Percentiles rank a stretch among this genome's conserved stretches.
Evolutionary conservation across 192 early-diverging fungal genomes (phyloP).

Genomic region (Podila horticola): DNA sequence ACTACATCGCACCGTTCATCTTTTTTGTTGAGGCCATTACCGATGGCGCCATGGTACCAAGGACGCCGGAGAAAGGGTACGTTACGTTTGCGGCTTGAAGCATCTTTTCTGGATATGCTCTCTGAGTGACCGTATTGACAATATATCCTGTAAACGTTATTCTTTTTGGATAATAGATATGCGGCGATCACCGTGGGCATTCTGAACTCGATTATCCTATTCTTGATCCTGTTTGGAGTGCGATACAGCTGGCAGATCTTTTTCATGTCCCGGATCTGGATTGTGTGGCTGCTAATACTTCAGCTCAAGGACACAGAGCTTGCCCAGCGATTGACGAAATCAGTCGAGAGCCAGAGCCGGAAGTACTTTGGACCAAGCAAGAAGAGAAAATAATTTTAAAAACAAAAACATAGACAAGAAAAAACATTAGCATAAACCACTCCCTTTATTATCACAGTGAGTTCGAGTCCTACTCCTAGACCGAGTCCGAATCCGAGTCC

Average conservation of each 20-base stretch:
- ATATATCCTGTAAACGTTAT: slow-evolving; percentile 54
- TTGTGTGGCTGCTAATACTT: slow-evolving; percentile 51
- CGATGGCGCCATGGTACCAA: slow-evolving; percentile 64
- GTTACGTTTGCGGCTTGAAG: slow-evolving; percentile 51
- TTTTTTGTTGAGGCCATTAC: slow-evolving; percentile 66
- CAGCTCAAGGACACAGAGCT: slow-evolving; percentile 40
- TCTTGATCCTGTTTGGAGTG: slow-evolving; percentile 68
- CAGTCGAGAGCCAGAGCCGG: slow-evolving; percentile 8
- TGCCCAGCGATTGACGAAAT: slow-evolving; percentile 3
- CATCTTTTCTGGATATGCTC: slow-evolving; percentile 39
- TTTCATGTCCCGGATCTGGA: slow-evolving; percentile 61
- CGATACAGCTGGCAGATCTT: slow-evolving; percentile 72
- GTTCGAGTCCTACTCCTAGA: background rate
- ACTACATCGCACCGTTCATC: slow-evolving; percentile 68
- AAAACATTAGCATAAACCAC: background rate
- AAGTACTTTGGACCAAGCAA: slow-evolving; percentile 19
- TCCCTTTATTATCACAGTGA: background rate
- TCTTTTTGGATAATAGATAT: slow-evolving; percentile 51
- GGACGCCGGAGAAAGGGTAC: slow-evolving; percentile 57
- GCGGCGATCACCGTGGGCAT: slow-evolving; percentile 33
- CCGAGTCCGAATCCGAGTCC: background rate
- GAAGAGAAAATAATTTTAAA: slow-evolving; percentile 29
- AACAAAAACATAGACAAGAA: background rate
- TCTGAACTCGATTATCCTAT: slow-evolving; percentile 57
- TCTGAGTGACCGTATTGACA: too few relatives aligned